Conservation (phyloP, 1,284 basidiomycete species). For the Pulveroboletus sp. region DNA sequence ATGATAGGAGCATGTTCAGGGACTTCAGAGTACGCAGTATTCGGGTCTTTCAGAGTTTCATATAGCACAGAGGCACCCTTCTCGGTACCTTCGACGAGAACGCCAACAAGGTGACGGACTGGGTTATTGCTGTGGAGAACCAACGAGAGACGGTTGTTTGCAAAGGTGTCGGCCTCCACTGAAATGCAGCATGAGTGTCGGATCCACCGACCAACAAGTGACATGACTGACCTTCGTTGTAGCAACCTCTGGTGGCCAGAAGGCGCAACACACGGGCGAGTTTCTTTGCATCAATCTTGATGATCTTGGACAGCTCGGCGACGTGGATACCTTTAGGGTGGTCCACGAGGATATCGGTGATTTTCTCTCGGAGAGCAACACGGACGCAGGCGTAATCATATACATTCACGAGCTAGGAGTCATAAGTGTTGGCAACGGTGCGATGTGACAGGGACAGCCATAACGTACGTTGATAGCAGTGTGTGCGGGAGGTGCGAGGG, state of each 20-base stretch:
- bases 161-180: conserved; percentile 35
- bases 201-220: neutral
- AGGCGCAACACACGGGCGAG: conserved; percentile 37
- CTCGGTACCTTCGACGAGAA: conserved; percentile 26
- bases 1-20: conserved; percentile 24
- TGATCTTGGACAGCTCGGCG: conserved; percentile 25
- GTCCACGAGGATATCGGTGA: conserved; percentile 32
- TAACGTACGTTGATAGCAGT: conserved; percentile 28
- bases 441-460: neutral
- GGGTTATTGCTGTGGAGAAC: conserved; percentile 30
- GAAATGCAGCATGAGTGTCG: neutral
- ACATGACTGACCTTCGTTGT: conserved; percentile 33
- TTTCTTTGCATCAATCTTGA: conserved; percentile 33
- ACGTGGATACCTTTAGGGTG: conserved; percentile 36
- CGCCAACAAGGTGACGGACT: conserved; percentile 21
- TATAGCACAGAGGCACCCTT: conserved; percentile 30
- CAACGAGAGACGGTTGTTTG: conserved; percentile 38
- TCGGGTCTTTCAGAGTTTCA: conserved; percentile 28
- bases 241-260: conserved; percentile 40
- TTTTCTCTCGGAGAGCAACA: conserved; percentile 28
- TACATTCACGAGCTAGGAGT: conserved; percentile 24
- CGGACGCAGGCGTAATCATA: conserved; percentile 34
- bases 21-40: conserved; percentile 25
- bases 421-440: neutral
- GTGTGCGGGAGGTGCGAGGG: conserved; percentile 31